phyloP scores from a whole-genome alignment of 768 basidiomycete species.

The Termitomyces heimii region DNA sequence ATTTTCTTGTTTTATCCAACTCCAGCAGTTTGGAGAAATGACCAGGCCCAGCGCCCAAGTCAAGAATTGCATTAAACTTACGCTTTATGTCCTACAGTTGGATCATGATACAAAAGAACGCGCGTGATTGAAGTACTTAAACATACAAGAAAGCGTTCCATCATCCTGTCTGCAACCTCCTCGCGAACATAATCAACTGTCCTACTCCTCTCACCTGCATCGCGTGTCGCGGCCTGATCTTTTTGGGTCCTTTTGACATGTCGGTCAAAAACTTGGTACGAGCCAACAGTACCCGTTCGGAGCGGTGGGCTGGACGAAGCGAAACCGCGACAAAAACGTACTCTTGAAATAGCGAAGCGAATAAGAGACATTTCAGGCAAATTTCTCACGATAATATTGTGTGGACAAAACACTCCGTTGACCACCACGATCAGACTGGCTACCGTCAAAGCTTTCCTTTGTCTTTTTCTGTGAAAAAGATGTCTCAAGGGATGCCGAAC shows the following conservation, averaged over 20 bases:
- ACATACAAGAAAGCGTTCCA: slow-evolving; percentile 81
- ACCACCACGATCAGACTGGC: neutral
- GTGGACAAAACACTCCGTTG: neutral
- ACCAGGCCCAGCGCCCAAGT: slow-evolving; percentile 88
- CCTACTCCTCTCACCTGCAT: slow-evolving; percentile 56
- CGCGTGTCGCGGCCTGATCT: slow-evolving; percentile 59
- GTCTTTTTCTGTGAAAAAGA: neutral
- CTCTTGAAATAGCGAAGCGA: slow-evolving; percentile 12
- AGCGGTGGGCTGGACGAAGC: slow-evolving; percentile 39
- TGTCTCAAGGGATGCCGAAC: slow-evolving; percentile 15
- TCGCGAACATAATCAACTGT: slow-evolving; percentile 89
- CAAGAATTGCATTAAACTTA: slow-evolving; percentile 72
- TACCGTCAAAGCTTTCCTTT: neutral
- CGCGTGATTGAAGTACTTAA: slow-evolving; percentile 3
- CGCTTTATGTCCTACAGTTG: slow-evolving; percentile 79
- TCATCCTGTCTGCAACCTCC: slow-evolving; percentile 85
- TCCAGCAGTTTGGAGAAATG: slow-evolving; percentile 86
- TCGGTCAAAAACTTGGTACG: slow-evolving; percentile 88
- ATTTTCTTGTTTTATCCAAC: slow-evolving; percentile 57
- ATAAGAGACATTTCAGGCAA: slow-evolving; percentile 17
- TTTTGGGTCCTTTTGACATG: slow-evolving; percentile 70
- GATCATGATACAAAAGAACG: neutral
- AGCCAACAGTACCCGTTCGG: slow-evolving; percentile 43
- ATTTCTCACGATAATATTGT: slow-evolving; percentile 10
- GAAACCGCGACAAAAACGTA: slow-evolving; percentile 29